phyloP scores from a whole-genome alignment of 1,284 basidiomycete species.

The Neolentinus lepideus region DNA sequence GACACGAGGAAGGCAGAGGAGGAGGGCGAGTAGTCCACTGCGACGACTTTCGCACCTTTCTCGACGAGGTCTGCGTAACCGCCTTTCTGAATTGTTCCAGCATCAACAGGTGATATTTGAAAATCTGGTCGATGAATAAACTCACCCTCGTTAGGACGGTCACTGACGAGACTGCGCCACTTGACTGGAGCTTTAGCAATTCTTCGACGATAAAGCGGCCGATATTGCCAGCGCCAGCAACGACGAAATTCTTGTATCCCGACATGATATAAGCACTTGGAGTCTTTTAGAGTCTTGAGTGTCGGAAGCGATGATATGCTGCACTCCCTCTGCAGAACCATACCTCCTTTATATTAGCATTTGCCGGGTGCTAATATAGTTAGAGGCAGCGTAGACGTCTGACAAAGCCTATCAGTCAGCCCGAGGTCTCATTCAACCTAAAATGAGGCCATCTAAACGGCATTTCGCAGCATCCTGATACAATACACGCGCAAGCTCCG shows the following conservation, averaged over 20 bases:
- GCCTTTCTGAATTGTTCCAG: background rate
- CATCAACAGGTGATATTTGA: background rate
- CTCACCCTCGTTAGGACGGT: background rate
- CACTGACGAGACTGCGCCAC: background rate
- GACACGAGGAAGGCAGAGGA: slow-evolving; percentile 19
- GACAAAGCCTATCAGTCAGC: no score
- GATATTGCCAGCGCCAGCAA: slow-evolving; percentile 17
- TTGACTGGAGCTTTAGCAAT: slow-evolving; percentile 13
- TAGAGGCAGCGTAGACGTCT: no score
- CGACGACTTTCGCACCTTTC: slow-evolving; percentile 19
- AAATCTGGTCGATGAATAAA: background rate
- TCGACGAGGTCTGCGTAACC: background rate
- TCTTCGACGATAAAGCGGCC: slow-evolving; percentile 16
- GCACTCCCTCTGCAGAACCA: no score
- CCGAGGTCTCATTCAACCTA: no score
- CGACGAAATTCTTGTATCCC: slow-evolving; percentile 16
- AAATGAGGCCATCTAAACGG: no score
- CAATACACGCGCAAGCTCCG: no score
- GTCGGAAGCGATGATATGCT: no score
- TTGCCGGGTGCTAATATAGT: no score
- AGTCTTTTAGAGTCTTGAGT: no score
- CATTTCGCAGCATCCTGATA: no score
- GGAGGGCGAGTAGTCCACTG: slow-evolving; percentile 26
- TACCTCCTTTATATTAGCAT: no score
- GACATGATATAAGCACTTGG: slow-evolving; percentile 14